Percentiles rank a stretch among this genome's conserved stretches.
phyloP scores from a whole-genome alignment of 2,329 filamentous ascomycete species.

The Nemania abortiva region DNA sequence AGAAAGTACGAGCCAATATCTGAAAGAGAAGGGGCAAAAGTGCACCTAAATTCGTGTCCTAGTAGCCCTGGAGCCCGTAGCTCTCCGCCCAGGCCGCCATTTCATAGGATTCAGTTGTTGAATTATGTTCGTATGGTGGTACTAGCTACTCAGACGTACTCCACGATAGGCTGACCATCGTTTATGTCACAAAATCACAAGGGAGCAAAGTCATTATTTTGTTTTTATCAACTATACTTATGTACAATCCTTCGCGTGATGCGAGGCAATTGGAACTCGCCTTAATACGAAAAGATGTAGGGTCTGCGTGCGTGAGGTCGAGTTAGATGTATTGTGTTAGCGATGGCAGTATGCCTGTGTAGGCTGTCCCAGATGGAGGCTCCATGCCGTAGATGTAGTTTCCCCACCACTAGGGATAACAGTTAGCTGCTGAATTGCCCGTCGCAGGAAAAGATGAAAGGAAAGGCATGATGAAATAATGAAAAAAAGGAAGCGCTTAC shows the following conservation, averaged over 20 bases:
- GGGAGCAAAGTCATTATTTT: background rate
- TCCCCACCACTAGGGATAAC: conserved; percentile 61
- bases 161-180: too few relatives aligned
- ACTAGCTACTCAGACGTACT: too few relatives aligned
- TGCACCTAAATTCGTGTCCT: too few relatives aligned
- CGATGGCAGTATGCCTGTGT: conserved; percentile 46
- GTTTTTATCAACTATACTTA: background rate
- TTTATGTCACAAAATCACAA: background rate
- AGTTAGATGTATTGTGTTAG: conserved; percentile 48
- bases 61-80: too few relatives aligned
- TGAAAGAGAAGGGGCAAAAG: too few relatives aligned
- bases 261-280: background rate
- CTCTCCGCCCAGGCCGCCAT: too few relatives aligned
- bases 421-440: conserved; percentile 12
- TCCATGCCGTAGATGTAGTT: conserved; percentile 52
- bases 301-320: background rate
- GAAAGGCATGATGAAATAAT: background rate
- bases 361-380: conserved; percentile 47
- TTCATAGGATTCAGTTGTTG: too few relatives aligned
- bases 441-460: background rate
- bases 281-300: background rate
- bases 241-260: background rate
- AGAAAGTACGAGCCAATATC: background rate
- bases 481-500: conserved; percentile 23
- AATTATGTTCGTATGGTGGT: too few relatives aligned